These are phyloP conservation scores for Crucibulum parvulum DNA, from an alignment of 1,284 basidiomycete species.

Conservation along the genomic window DNA sequence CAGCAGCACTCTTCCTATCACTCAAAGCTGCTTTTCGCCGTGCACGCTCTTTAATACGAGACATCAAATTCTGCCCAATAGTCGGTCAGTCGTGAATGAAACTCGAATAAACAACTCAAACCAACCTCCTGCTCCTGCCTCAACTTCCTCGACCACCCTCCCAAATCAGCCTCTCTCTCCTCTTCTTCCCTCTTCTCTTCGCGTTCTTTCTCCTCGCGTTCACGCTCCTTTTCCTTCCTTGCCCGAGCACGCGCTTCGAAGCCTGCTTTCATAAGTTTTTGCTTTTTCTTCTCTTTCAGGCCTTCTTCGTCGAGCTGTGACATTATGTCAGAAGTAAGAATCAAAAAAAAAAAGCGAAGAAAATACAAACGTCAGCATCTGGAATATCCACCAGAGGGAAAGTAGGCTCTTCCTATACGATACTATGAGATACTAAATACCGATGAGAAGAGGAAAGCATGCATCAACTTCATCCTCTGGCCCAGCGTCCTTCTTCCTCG, in stretches of 20 bases:
- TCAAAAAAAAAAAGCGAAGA: neutral
- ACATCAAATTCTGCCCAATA: conserved; percentile 71
- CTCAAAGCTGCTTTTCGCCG: conserved; percentile 85
- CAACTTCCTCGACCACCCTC: conserved; percentile 76
- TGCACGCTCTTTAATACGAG: conserved; percentile 85
- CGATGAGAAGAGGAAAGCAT: conserved; percentile 18
- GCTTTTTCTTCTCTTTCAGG: conserved; percentile 94
- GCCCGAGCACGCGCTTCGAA: conserved; percentile 91
- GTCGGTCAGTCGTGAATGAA: neutral
- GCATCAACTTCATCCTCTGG: conserved; percentile 65
- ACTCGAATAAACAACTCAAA: conserved; percentile 6
- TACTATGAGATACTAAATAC: neutral
- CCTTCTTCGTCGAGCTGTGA: conserved; percentile 87
- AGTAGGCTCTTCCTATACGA: conserved; percentile 74
- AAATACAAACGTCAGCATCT: conserved; percentile 77
- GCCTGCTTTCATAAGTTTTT: conserved; percentile 93
- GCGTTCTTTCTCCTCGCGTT: conserved; percentile 78
- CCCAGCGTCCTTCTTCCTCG: conserved; percentile 73
- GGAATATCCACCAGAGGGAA: conserved; percentile 93
- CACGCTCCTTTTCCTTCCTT: conserved; percentile 89
- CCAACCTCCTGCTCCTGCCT: conserved; percentile 81
- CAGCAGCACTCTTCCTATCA: conserved; percentile 93
- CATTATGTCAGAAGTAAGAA: neutral
- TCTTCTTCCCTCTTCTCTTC: conserved; percentile 81
- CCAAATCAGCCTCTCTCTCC: conserved; percentile 75